Conservation (phyloP, 495 filamentous ascomycete species). For the Penicillium egyptiacum region DNA sequence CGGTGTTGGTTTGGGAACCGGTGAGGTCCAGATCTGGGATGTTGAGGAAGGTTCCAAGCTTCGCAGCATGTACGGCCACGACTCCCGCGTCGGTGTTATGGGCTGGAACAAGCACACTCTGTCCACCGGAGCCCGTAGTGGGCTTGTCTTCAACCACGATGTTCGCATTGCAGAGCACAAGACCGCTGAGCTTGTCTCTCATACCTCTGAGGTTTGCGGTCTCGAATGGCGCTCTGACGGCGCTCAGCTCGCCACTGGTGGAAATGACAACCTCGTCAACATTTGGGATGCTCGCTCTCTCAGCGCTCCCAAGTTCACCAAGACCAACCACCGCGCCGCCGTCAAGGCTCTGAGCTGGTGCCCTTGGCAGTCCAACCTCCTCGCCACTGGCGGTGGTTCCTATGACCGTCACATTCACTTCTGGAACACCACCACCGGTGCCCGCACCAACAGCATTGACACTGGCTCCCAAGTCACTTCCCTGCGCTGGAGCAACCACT, state of each 20-base stretch:
- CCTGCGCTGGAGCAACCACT: conserved; percentile 90
- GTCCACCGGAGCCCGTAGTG: conserved; percentile 90
- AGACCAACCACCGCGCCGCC: conserved; percentile 98
- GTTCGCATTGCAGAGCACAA: conserved; percentile 98
- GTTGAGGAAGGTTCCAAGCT: conserved; percentile 93
- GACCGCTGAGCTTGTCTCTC: conserved; percentile 90
- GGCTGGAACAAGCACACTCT: conserved; percentile 98
- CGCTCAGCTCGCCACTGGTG: conserved; percentile 92
- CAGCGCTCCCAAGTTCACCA: conserved; percentile 92
- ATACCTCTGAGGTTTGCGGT: conserved; percentile 96
- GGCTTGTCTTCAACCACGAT: conserved; percentile 98
- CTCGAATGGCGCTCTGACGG: conserved; percentile 97
- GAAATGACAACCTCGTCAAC: conserved; percentile 96
- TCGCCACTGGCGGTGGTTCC: conserved; percentile 93
- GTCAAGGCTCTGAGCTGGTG: conserved; percentile 99
- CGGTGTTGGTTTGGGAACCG: conserved; percentile 88
- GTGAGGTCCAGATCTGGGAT: conserved; percentile 99
- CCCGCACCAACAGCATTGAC: conserved; percentile 97
- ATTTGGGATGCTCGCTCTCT: conserved; percentile 98
- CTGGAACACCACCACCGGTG: conserved; percentile 98
- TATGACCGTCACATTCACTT: conserved; percentile 99
- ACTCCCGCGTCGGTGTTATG: conserved; percentile 95
- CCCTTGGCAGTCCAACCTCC: conserved; percentile 95
- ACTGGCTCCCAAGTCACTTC: conserved; percentile 96
- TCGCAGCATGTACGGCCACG: conserved; percentile 97